These are phyloP conservation scores for Parachaetomium inaequale DNA, from an alignment of 495 filamentous ascomycete species.

Conservation along the genomic window DNA sequence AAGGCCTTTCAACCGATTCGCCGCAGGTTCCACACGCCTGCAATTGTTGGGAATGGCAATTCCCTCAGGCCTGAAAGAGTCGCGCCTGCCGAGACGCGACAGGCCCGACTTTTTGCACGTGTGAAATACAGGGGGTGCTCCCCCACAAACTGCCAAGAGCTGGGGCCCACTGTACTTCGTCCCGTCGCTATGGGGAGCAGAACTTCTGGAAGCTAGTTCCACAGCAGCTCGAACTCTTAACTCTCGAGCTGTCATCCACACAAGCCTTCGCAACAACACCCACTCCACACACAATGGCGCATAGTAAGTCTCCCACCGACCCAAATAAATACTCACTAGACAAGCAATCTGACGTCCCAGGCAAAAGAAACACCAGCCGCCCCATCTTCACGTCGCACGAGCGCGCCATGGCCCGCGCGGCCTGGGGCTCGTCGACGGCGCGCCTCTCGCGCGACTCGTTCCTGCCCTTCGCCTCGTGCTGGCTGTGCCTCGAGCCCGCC, in stretches of 20 bases:
- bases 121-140: background rate
- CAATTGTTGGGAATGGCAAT: slow-evolving; percentile 12
- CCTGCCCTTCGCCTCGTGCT: slow-evolving; percentile 87
- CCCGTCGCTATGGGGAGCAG: too few species aligned
- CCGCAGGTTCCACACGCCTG: slow-evolving; percentile 3
- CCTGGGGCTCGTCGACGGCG: slow-evolving; percentile 80
- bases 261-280: background rate
- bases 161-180: too few species aligned
- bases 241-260: too few species aligned
- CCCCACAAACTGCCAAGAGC: slow-evolving; percentile 11
- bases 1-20: background rate
- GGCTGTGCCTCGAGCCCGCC: slow-evolving; percentile 81
- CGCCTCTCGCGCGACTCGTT: slow-evolving; percentile 89
- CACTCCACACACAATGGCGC: slow-evolving; percentile 44
- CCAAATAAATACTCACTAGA: background rate
- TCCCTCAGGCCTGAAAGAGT: slow-evolving; percentile 6
- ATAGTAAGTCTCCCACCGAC: slow-evolving; percentile 44
- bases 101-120: background rate
- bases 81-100: slow-evolving; percentile 3
- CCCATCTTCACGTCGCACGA: slow-evolving; percentile 95
- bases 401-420: slow-evolving; percentile 68
- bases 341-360: slow-evolving; percentile 38
- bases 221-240: too few species aligned
- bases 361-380: slow-evolving; percentile 93
- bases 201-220: too few species aligned